Evolutionary conservation across 805 yeast species (phyloP), one percentile per base, ranked within the genome.

Genomic region (Pichia rugopelliculosa): DNA sequence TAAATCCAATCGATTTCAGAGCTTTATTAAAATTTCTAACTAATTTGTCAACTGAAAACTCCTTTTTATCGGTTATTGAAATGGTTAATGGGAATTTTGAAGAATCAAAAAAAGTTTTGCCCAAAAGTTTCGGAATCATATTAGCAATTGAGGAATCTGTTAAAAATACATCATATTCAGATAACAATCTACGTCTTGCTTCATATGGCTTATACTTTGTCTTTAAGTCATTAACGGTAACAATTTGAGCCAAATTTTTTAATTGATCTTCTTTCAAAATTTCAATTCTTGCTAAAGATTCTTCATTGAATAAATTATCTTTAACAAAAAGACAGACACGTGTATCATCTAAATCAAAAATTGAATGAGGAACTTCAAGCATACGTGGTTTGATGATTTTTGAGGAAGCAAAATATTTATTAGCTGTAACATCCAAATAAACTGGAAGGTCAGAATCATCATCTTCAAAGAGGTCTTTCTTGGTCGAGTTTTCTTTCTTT

Each of bases 161-260:
- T 39, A 93, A 62, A 65, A 93, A 87, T 51, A 88, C 55, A 58
- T 89, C 95, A 61, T 77, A 86, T 49, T 79, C 80, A 15, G 73
- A 64, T 39, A 75, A 66, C 51, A 93, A 77, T 53, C 80, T 82
- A 64, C 97, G 81, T 65, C 89, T 82, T 50, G 89, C 82, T 66
- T 93, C 97, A 59, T 71, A 93, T n/a, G 87, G 79, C 69, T 88
- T 88, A 74, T 80, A 91, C 51, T 83, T 84, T 30, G 89, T 86
- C 65, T 87, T 87, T 53, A 93, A 73, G 56, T 88, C 84, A 41
- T 79, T 73, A 47, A 83, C 82, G 6, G 93, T 76, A 30, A 89
- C 73, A 46, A 90, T 80, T 57, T 76, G 74, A 21, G 65, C 48
- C 39, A 79, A 65, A 36, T 75, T 65, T 21, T 77, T 74, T 27